Evolutionary conservation across 2,329 filamentous ascomycete genomes (phyloP).

Genomic region (Apiospora malaysiana): DNA sequence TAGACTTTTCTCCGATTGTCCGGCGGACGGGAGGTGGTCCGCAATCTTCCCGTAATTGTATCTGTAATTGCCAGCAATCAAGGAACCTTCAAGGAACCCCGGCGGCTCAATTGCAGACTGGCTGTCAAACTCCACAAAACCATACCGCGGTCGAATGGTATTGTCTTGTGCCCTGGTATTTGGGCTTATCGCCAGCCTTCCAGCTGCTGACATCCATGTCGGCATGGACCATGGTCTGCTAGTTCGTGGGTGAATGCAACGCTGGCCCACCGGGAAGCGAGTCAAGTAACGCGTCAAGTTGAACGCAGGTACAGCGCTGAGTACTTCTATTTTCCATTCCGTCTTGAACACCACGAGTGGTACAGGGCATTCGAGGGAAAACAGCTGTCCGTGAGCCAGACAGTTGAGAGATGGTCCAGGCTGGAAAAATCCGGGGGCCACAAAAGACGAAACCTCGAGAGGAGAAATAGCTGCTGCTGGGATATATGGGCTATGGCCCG

Average conservation of each 20-base stretch:
- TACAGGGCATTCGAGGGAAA: neutral
- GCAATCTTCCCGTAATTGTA: conserved; percentile 16
- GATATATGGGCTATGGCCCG: neutral
- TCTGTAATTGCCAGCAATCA: conserved; percentile 15
- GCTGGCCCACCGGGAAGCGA: conserved; percentile 16
- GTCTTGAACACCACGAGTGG: neutral
- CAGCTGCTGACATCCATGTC: conserved; percentile 10
- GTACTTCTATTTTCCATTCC: neutral
- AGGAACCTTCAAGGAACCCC: neutral
- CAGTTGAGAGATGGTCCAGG: neutral
- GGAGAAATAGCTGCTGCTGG: neutral
- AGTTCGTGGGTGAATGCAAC: conserved; percentile 14
- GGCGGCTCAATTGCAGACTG: conserved; percentile 5
- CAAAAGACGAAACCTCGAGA: neutral
- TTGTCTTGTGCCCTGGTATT: conserved; percentile 16
- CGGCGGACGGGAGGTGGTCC: conserved; percentile 6
- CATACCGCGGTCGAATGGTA: conserved; percentile 2
- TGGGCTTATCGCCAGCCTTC: conserved; percentile 13
- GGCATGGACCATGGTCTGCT: conserved; percentile 19
- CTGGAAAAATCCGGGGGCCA: conserved; percentile 11
- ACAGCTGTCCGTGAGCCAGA: neutral
- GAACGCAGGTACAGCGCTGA: conserved; percentile 17
- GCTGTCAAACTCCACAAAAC: neutral
- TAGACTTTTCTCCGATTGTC: conserved; percentile 9
- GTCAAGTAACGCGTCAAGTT: conserved; percentile 11